Conservation (phyloP, 2,329 filamentous ascomycete species). For the Phialocephala sp. region DNA sequence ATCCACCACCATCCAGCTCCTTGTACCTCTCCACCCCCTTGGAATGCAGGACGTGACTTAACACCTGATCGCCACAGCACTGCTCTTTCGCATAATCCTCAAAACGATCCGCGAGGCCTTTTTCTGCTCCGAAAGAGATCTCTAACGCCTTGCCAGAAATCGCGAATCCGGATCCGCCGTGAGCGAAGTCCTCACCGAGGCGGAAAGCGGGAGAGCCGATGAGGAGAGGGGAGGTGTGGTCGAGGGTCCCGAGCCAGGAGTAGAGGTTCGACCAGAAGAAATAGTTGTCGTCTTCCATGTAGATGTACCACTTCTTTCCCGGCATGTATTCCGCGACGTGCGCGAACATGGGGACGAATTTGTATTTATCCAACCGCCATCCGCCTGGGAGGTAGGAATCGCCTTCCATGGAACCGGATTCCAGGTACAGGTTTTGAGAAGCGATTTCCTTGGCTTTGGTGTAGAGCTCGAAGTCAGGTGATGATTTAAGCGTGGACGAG, state of each 20-base stretch:
- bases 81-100: neutral
- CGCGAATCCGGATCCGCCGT: constrained; percentile 30
- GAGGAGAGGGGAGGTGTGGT: constrained; percentile 10
- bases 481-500: constrained; percentile 13
- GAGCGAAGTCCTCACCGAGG: constrained; percentile 29
- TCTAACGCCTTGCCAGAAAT: constrained; percentile 1
- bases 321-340: constrained; percentile 8
- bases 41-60: no score
- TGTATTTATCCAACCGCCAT: constrained; percentile 20
- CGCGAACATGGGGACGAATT: constrained; percentile 19
- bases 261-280: constrained; percentile 19
- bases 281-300: constrained; percentile 34
- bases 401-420: no score
- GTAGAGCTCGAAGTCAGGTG: constrained; percentile 12
- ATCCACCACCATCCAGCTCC: no score
- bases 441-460: constrained; percentile 4
- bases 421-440: constrained; percentile 14
- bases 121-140: no score
- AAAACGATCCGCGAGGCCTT: no score
- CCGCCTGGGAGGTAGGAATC: constrained; percentile 9
- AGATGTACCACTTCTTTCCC: constrained; percentile 33
- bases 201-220: constrained; percentile 23
- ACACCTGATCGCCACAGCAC: no score
- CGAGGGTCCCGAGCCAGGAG: neutral
- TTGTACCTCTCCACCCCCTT: no score